Evolutionary conservation across 495 filamentous ascomycete species (phyloP).

Genomic region (Cladorrhinum samala): DNA sequence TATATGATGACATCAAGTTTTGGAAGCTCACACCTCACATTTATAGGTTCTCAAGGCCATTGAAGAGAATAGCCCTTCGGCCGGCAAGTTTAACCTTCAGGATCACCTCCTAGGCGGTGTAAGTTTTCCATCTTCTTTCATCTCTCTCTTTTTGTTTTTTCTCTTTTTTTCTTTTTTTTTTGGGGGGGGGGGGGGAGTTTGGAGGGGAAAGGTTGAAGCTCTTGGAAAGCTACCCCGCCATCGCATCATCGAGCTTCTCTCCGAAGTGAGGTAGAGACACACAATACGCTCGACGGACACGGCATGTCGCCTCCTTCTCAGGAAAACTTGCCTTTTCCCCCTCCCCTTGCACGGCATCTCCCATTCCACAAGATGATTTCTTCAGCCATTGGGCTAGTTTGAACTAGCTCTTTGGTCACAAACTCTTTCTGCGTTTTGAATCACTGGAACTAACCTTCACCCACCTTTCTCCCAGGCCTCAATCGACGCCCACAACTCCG

Average conservation of each 20-base stretch:
- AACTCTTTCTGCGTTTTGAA: no score
- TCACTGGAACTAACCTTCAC: background rate
- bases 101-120: constrained; percentile 91
- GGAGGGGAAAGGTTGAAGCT: background rate
- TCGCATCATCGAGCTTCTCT: background rate
- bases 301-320: no score
- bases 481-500: constrained; percentile 72
- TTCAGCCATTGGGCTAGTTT: no score
- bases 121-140: no score
- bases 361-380: background rate
- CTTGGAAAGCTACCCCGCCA: background rate
- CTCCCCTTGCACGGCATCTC: background rate
- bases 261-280: background rate
- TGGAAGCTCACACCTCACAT: no score
- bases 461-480: constrained; percentile 61
- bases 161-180: background rate
- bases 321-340: background rate
- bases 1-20: no score
- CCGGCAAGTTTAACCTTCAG: constrained; percentile 79
- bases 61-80: constrained; percentile 58
- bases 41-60: constrained; percentile 70
- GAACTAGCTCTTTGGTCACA: no score
- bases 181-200: background rate
- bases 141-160: background rate
- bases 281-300: no score